Conservation (phyloP, 129 eudicot species). For the Apium graveolens region DNA sequence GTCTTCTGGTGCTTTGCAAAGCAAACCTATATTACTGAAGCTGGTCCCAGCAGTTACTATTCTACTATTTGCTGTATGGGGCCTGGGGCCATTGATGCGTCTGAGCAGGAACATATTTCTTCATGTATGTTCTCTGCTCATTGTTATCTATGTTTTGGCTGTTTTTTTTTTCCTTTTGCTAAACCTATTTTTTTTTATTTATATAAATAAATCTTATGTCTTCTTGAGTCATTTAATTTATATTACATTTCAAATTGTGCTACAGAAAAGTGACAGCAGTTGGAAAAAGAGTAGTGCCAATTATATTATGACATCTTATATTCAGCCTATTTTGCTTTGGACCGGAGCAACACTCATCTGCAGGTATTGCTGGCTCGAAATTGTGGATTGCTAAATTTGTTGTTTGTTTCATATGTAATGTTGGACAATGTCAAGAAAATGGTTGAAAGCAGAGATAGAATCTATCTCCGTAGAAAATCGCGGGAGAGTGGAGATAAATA, state of each 20-base stretch:
- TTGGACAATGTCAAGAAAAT: background rate
- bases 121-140: conserved; percentile 36
- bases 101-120: conserved; percentile 57
- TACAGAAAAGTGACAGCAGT: conserved; percentile 68
- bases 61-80: conserved; percentile 82
- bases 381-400: background rate
- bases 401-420: background rate
- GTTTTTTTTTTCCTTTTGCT: background rate
- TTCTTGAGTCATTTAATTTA: background rate
- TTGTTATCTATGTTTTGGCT: background rate
- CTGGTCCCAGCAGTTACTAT: conserved; percentile 75
- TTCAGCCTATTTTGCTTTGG: conserved; percentile 90
- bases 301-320: conserved; percentile 69
- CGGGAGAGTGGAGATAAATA: background rate
- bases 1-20: conserved; percentile 48
- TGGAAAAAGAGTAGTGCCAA: conserved; percentile 78
- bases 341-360: conserved; percentile 79
- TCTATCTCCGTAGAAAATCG: background rate
- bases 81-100: conserved; percentile 70
- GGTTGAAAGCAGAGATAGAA: background rate
- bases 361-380: conserved; percentile 44
- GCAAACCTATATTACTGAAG: conserved; percentile 50
- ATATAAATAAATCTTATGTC: background rate
- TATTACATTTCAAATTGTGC: conserved; percentile 12
- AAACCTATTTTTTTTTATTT: background rate